Conservation (phyloP, 2,329 filamentous ascomycete genomes). For the Colletotrichum sp. region DNA sequence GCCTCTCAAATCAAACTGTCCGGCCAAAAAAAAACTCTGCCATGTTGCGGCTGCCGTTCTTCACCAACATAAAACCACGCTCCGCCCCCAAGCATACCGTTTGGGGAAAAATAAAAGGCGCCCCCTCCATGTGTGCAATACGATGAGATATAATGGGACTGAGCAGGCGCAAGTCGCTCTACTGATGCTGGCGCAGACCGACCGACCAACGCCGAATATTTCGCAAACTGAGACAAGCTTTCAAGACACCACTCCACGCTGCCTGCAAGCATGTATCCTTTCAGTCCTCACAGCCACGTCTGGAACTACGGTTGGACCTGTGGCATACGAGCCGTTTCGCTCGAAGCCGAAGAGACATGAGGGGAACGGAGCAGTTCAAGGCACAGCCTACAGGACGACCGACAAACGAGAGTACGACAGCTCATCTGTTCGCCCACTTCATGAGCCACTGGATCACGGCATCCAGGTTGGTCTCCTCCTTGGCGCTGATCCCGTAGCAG, state of each 20-base stretch:
- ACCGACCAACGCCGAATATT: constrained; percentile 7
- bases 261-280: neutral
- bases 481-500: constrained; percentile 98
- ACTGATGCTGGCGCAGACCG: constrained; percentile 15
- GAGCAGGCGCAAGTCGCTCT: neutral
- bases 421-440: constrained; percentile 79
- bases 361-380: neutral
- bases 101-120: neutral
- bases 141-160: neutral
- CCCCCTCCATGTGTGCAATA: neutral
- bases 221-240: neutral
- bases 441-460: constrained; percentile 97
- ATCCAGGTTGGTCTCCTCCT: constrained; percentile 98
- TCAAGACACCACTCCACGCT: neutral
- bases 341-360: neutral
- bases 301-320: neutral
- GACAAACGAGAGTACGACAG: neutral
- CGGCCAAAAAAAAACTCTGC: neutral
- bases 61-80: neutral
- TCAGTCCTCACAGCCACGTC: neutral
- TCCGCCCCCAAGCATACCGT: neutral
- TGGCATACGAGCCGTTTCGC: neutral
- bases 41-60: neutral
- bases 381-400: neutral
- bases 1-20: neutral